A percentile compares a stretch with the other conserved stretches of the same genome.
Conservation (phyloP, 2,329 filamentous ascomycete species). For the Alternaria metachromatica region DNA sequence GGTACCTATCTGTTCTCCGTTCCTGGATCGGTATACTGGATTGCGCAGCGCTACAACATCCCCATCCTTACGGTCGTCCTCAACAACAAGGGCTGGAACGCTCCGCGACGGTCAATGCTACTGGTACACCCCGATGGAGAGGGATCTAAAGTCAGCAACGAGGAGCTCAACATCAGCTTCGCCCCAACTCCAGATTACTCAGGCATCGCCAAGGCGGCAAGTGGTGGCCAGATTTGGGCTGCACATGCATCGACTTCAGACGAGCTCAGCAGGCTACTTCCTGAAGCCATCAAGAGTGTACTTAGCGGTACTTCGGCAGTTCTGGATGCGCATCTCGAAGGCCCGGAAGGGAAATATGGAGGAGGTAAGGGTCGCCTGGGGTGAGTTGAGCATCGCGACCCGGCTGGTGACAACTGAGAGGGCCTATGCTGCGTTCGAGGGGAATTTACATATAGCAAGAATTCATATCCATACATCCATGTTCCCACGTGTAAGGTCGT, state of each 20-base stretch:
- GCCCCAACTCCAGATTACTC: constrained; percentile 70
- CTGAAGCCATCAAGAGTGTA: constrained; percentile 66
- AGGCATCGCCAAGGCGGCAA: constrained; percentile 71
- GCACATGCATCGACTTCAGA: constrained; percentile 63
- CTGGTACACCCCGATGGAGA: constrained; percentile 71
- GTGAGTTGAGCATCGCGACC: background rate
- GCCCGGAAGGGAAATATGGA: constrained; percentile 61
- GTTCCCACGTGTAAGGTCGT: no score
- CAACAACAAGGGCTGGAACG: constrained; percentile 76
- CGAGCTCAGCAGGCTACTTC: constrained; percentile 62
- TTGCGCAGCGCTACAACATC: constrained; percentile 69
- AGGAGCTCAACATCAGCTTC: constrained; percentile 71
- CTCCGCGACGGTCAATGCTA: constrained; percentile 65
- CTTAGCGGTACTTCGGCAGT: constrained; percentile 65
- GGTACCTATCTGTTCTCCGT: constrained; percentile 72
- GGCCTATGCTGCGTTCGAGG: no score
- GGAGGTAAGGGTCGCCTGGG: constrained; percentile 35
- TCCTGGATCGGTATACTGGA: constrained; percentile 72
- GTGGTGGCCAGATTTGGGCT: constrained; percentile 68
- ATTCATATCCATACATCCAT: no score
- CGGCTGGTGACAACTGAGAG: no score
- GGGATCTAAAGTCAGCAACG: constrained; percentile 66
- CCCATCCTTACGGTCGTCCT: constrained; percentile 71
- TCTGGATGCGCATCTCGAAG: constrained; percentile 66
- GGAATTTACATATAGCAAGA: no score